phyloP scores from a whole-genome alignment of 768 basidiomycete species.

The Russula earlei region DNA sequence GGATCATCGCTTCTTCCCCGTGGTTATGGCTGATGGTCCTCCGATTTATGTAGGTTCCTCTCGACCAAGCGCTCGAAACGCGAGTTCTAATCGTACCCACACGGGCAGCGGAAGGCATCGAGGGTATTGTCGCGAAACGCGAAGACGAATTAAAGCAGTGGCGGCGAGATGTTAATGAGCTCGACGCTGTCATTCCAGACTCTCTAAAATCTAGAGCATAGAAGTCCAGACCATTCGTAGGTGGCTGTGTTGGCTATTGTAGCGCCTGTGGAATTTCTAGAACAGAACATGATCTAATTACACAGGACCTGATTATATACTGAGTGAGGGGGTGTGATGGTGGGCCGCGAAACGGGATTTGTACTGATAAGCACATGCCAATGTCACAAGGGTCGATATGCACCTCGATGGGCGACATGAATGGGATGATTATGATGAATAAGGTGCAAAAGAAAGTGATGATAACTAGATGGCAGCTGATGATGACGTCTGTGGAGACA shows the following conservation, averaged over 20 bases:
- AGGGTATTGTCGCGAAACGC: constrained; percentile 13
- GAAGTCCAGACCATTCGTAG: background rate
- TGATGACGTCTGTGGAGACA: constrained; percentile 14
- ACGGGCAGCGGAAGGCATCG: constrained; percentile 19
- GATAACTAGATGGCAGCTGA: constrained; percentile 9
- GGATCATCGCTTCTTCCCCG: background rate
- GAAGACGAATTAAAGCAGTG: constrained; percentile 8
- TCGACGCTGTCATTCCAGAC: background rate
- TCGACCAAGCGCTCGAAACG: constrained; percentile 15
- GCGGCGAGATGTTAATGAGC: constrained; percentile 5
- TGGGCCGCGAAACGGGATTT: background rate
- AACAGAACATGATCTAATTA: constrained; percentile 9
- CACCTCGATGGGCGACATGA: background rate
- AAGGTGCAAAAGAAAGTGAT: background rate
- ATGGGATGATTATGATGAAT: background rate
- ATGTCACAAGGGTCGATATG: background rate
- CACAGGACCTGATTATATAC: constrained; percentile 12
- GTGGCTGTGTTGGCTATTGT: background rate
- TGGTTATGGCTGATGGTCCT: background rate
- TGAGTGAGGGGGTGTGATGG: constrained; percentile 10
- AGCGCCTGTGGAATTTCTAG: background rate
- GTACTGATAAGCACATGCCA: background rate
- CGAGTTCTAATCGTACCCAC: constrained; percentile 18
- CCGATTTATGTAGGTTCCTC: background rate
- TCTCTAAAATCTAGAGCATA: background rate